phyloP scores from a whole-genome alignment of 306 rosid genomes.

The Urtica urens region DNA sequence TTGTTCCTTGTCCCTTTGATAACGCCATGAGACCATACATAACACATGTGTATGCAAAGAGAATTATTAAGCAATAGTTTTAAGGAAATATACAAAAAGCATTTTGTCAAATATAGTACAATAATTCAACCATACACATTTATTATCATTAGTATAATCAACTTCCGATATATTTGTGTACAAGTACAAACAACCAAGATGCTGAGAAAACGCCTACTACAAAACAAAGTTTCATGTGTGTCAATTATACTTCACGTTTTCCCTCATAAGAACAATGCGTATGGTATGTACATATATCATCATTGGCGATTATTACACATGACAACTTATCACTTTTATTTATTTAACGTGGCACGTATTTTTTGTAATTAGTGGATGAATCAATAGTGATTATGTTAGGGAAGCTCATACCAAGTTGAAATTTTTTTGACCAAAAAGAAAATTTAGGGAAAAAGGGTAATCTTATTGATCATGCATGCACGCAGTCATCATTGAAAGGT shows the following conservation, averaged over 20 bases:
- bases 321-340: no score
- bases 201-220: no score
- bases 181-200: no score
- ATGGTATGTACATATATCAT: no score
- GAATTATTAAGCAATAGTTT: neutral
- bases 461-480: slow-evolving; percentile 16
- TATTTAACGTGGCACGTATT: no score
- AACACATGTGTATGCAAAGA: neutral
- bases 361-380: no score
- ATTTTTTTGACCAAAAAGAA: neutral
- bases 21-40: neutral
- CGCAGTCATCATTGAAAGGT: slow-evolving; percentile 7
- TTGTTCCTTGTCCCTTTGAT: neutral
- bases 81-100: neutral
- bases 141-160: neutral
- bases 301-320: no score
- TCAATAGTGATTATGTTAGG: no score
- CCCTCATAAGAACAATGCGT: no score
- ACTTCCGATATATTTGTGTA: neutral
- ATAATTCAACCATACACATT: slow-evolving; percentile 1
- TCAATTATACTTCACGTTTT: no score
- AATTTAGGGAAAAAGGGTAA: neutral
- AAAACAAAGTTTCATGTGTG: no score
- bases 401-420: no score
- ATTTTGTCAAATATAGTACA: neutral